Evolutionary conservation across 768 basidiomycete species (phyloP), one percentile per base, ranked within the genome.

Genomic region (Harrya chromipes): DNA sequence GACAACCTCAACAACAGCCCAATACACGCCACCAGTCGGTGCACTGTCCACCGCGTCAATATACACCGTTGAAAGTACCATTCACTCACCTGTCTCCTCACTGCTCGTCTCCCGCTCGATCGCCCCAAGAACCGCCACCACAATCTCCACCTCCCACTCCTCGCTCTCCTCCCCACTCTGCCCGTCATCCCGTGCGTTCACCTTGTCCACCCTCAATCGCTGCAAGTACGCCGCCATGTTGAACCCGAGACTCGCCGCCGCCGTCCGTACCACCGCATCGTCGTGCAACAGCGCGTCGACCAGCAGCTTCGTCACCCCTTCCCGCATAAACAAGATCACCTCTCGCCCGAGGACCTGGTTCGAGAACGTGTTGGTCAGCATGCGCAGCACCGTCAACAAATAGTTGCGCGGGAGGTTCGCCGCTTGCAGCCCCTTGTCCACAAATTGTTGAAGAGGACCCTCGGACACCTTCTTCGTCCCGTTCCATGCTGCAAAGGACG

Each of bases 121-220:
- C 16, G 87, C 89, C 65, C 92, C 90, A 0, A 94, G 64, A n/a
- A 97, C 61, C 1, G 89, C 94, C 59, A 85, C 89, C 2, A 84
- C 73, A 27, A 95, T 68, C 71, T 97, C 94, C 0, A 88, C 74
- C 60, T 91, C 84, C 90, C 90, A 94, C 47, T 94, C 93, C 17
- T 78, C 89, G 46, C 83, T 81, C 44, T 80, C 83, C 35, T 71
- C 72, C 14, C 70, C 72, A 23, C 73, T 74, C 3, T 66, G 68
- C n/a, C 52, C 61, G 24, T 63, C 66, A 34, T 63, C 61, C 19
- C 56, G 59, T 20, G 67, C 69, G 34, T 61, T 63, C 37, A 67
- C 47, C 49, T 62, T 66, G 38, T 77, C 81, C 12, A 84, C 73
- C 36, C 86, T 70, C 14, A 70, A 73, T 51, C 74, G 77, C 72